phyloP scores from a whole-genome alignment of 441 rosid genomes.

The Populus trichocarpa region DNA sequence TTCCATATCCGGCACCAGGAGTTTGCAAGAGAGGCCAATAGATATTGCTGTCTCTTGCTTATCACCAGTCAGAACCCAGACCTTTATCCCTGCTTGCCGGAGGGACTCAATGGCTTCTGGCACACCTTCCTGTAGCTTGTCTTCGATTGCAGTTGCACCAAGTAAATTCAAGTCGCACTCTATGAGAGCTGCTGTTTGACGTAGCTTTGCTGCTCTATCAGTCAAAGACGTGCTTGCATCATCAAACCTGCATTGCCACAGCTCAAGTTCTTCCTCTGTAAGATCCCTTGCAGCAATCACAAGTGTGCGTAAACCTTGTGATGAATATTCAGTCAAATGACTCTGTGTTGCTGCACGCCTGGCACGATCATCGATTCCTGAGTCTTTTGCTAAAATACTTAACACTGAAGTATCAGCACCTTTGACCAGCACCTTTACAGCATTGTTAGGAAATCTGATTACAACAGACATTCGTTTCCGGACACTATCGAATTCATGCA shows the following conservation, averaged over 20 bases:
- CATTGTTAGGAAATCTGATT: slow-evolving; percentile 61
- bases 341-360: slow-evolving; percentile 42
- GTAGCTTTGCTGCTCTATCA: slow-evolving; percentile 62
- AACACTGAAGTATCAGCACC: slow-evolving; percentile 75
- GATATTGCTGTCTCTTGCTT: slow-evolving; percentile 82
- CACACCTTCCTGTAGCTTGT: slow-evolving; percentile 38
- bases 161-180: slow-evolving; percentile 61
- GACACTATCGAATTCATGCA: slow-evolving; percentile 79
- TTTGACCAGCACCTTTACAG: slow-evolving; percentile 74
- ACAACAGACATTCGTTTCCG: slow-evolving; percentile 88
- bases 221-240: slow-evolving; percentile 73
- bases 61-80: slow-evolving; percentile 89
- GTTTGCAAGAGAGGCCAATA: slow-evolving; percentile 71
- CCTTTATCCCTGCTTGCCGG: slow-evolving; percentile 74
- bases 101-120: slow-evolving; percentile 83
- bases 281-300: slow-evolving; percentile 75
- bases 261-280: slow-evolving; percentile 57
- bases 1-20: slow-evolving; percentile 59
- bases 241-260: slow-evolving; percentile 60
- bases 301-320: slow-evolving; percentile 70
- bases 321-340: slow-evolving; percentile 67
- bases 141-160: slow-evolving; percentile 59
- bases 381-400: slow-evolving; percentile 41
- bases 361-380: slow-evolving; percentile 30
- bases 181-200: slow-evolving; percentile 60